phyloP scores from a whole-genome alignment of 2,329 filamentous ascomycete species.

The Fusarium sp. region DNA sequence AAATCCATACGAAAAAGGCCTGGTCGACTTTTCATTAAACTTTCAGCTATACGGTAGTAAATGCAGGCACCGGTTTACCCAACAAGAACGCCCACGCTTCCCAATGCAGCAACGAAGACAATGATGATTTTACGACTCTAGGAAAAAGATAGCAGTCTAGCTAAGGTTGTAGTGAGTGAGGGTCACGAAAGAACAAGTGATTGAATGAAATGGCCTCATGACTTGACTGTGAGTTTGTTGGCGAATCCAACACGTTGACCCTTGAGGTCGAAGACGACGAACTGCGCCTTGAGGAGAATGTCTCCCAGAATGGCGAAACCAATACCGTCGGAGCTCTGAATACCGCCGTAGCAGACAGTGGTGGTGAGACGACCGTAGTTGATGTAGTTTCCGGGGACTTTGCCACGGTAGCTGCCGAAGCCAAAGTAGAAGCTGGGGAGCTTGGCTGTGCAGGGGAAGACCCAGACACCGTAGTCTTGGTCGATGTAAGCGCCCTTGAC shows the following conservation, averaged over 20 bases:
- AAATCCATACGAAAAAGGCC: not conserved
- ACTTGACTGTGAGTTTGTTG: conserved; percentile 46
- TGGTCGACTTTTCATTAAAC: conserved; percentile 15
- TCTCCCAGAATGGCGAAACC: conserved; percentile 54
- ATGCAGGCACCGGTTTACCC: conserved; percentile 10
- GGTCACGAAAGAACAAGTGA: not conserved
- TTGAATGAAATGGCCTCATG: not conserved
- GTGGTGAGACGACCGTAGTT: conserved; percentile 47
- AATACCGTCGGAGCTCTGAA: conserved; percentile 50
- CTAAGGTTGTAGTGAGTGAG: not conserved
- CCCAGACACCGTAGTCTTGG: conserved; percentile 61
- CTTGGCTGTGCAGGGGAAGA: conserved; percentile 64
- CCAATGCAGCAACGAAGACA: conserved; percentile 21
- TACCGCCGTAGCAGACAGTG: conserved; percentile 49
- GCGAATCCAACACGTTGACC: conserved; percentile 50
- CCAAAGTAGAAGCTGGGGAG: conserved; percentile 57
- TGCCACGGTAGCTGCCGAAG: conserved; percentile 48
- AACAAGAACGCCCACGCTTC: conserved; percentile 34
- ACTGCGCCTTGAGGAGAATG: conserved; percentile 56
- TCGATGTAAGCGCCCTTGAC: conserved; percentile 62
- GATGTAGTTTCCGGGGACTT: conserved; percentile 51
- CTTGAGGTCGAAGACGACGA: conserved; percentile 54
- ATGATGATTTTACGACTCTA: not conserved
- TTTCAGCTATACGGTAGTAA: conserved; percentile 16
- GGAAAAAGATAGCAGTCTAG: not conserved